Evolutionary conservation across 768 basidiomycete species (phyloP).

Genomic region (Termitomyces sp.): DNA sequence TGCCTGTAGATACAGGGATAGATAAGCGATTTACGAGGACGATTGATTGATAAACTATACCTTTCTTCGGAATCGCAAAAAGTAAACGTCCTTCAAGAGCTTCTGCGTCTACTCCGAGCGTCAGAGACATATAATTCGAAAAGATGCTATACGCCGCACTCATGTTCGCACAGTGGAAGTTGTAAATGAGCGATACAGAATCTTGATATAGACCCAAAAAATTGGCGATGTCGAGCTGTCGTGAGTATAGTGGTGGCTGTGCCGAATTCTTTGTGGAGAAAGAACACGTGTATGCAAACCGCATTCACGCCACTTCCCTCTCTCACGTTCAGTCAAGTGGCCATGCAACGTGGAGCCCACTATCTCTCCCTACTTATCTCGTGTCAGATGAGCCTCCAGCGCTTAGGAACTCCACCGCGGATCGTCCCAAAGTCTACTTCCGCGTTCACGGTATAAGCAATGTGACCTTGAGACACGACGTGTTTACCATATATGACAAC

Average conservation of each 20-base stretch:
- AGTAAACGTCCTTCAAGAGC: conserved; percentile 79
- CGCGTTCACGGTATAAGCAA: not conserved
- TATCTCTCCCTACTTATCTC: not conserved
- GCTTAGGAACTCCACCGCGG: not conserved
- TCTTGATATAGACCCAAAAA: not conserved
- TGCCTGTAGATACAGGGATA: conserved; percentile 12
- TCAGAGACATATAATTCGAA: not conserved
- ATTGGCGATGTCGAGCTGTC: not conserved
- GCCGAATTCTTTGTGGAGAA: not conserved
- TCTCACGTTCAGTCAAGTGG: not conserved
- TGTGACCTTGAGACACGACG: not conserved
- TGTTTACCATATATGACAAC: not conserved
- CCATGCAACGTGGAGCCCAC: not conserved
- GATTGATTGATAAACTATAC: conserved; percentile 27
- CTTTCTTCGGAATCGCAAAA: conserved; percentile 98
- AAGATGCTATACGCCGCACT: conserved; percentile 3
- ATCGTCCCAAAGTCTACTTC: not conserved
- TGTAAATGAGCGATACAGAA: not conserved
- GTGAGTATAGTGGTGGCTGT: not conserved
- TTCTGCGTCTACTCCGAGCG: conserved; percentile 50
- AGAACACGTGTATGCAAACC: too few relatives aligned
- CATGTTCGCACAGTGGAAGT: conserved; percentile 5
- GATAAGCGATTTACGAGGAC: not conserved
- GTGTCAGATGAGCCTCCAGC: not conserved
- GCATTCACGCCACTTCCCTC: not conserved